Base-by-base conservation (phyloP, 1,284 basidiomycete species). In the Mycosarcoma maydis region DNA sequence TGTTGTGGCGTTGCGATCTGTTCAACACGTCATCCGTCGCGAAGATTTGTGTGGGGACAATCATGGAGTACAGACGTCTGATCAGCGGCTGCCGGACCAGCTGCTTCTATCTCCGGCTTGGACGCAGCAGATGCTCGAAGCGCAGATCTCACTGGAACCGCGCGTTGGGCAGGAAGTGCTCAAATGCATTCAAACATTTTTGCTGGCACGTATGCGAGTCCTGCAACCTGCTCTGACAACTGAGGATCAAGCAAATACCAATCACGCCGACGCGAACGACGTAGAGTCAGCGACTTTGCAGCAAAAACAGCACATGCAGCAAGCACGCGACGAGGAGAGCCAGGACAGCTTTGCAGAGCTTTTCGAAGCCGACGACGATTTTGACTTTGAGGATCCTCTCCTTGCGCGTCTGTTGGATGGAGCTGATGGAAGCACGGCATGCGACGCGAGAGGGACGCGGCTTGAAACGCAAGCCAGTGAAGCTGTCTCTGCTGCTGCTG, bases 301-400 rank as follows among this genome's bases (percentile, higher is more conserved):
- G 38, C 50, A 38, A 13, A 37, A 34, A 29, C 53, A 37, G 46
- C 47, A 17, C 13, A 34, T 11, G 36, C 50, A 41, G 45, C 51
- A 19, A 17, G 29, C 8, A 17, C 20, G 57, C 32, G 30, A 37
- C 45, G 49, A 51, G 13, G 85, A 59, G 83, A 87, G 50, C 85
- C 85, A 88, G 72, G 91, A 92, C 66, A 94, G 91, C 71, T 90
- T 92, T 76, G 70, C 65, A 4, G 90, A 93, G 60, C 83, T 86
- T 24, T 83, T 80, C 41, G 83, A 87, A 26, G 59, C 55, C 6
- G 85, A 85, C 52, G 80, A 88, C 37, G 86, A 89, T 65, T 68
- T 84, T 26, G 83, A 84, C 43, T 84, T 87, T 30, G 85, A 89
- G 40, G 88, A 90, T 70, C 86, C 87, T 3, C 84, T 85, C 20